Percentiles rank a stretch among this genome's conserved stretches.
phyloP scores from a whole-genome alignment of 1,139 yeast species.

The Protomyces lactucae-debilis region DNA sequence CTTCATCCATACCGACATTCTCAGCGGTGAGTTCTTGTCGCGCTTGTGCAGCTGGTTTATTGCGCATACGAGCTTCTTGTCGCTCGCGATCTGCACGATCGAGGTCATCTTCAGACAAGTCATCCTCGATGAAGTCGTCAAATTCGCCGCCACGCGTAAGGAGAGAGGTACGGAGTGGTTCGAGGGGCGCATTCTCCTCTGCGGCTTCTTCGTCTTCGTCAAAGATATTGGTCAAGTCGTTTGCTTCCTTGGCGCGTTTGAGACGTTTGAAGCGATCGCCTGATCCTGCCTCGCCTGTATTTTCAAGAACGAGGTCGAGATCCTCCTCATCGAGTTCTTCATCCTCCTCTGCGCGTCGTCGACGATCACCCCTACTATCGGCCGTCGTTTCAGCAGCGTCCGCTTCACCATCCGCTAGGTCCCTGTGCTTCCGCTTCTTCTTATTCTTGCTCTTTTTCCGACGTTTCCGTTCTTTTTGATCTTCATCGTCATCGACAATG shows the following conservation, averaged over 20 bases:
- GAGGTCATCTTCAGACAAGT: constrained; percentile 89
- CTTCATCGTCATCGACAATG: constrained; percentile 87
- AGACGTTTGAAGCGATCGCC: constrained; percentile 67
- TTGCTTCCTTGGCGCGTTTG: constrained; percentile 51
- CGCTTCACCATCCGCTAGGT: not conserved
- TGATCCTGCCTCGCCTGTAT: constrained; percentile 59
- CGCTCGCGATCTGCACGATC: constrained; percentile 36
- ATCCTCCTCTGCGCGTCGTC: constrained; percentile 40
- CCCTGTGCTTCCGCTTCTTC: constrained; percentile 29
- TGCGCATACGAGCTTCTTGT: constrained; percentile 3
- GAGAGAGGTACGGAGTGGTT: constrained; percentile 38
- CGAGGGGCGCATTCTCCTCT: constrained; percentile 42
- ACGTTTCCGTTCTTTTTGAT: constrained; percentile 47
- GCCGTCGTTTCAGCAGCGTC: constrained; percentile 32
- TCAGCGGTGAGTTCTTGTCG: constrained; percentile 23
- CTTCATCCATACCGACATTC: constrained; percentile 66
- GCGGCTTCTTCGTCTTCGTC: constrained; percentile 69
- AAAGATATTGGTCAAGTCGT: constrained; percentile 63
- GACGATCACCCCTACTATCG: constrained; percentile 25
- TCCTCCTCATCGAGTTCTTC: constrained; percentile 92
- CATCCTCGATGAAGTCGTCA: constrained; percentile 96
- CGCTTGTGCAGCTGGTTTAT: not conserved
- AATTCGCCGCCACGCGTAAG: constrained; percentile 59
- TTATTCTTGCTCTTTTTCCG: constrained; percentile 35
- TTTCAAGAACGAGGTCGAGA: constrained; percentile 82